Percentiles rank a stretch among this genome's conserved stretches.
These are phyloP conservation scores for Penicillium parvum DNA, from an alignment of 495 filamentous ascomycete genomes.

Conservation along the genomic window DNA sequence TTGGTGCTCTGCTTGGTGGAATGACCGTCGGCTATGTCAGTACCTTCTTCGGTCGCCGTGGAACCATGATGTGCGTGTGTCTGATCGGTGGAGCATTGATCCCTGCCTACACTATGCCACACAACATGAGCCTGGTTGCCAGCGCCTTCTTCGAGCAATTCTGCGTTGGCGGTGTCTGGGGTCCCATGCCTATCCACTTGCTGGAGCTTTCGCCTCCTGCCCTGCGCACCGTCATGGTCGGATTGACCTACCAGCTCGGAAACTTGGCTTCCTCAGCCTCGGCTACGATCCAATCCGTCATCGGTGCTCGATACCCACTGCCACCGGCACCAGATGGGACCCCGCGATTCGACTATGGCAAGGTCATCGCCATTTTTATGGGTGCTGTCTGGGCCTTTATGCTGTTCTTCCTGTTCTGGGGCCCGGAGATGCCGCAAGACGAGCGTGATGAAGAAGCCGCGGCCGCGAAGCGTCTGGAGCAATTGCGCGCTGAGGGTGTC, in stretches of 20 bases:
- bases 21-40: constrained; percentile 33
- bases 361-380: constrained; percentile 29
- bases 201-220: constrained; percentile 29
- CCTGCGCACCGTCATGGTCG: constrained; percentile 30
- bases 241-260: constrained; percentile 36
- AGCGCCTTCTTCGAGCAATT: constrained; percentile 35
- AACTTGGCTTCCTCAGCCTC: constrained; percentile 34
- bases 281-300: constrained; percentile 34
- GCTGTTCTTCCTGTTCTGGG: constrained; percentile 31
- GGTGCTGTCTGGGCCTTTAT: constrained; percentile 32
- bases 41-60: constrained; percentile 31
- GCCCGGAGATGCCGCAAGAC: constrained; percentile 35
- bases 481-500: constrained; percentile 22
- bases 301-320: constrained; percentile 34
- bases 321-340: constrained; percentile 15
- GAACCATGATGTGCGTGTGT: constrained; percentile 32
- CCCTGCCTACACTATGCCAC: constrained; percentile 28
- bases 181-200: constrained; percentile 31
- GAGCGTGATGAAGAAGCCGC: constrained; percentile 30
- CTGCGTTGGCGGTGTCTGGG: constrained; percentile 31
- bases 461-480: constrained; percentile 24
- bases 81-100: constrained; percentile 31
- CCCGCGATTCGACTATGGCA: constrained; percentile 30
- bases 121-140: constrained; percentile 27
- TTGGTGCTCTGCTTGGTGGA: constrained; percentile 26